Evolutionary conservation across 1,284 basidiomycete genomes (phyloP).

Genomic region (Amylostereum areolatum): DNA sequence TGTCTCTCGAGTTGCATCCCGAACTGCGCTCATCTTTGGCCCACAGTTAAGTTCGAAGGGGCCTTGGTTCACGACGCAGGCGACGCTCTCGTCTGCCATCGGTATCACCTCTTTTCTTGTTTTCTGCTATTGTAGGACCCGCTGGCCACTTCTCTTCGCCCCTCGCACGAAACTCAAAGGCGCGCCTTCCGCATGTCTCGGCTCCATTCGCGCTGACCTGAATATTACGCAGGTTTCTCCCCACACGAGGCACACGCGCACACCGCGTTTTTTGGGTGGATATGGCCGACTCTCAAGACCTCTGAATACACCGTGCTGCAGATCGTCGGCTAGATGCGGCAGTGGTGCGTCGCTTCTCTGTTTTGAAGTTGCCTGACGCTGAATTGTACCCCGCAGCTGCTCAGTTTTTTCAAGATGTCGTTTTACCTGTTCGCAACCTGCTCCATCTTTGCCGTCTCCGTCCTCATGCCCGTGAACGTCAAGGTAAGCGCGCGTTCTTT

Average conservation of each 20-base stretch:
- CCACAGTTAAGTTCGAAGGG: slow-evolving; percentile 69
- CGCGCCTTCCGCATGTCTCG: slow-evolving; percentile 22
- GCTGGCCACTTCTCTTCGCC: slow-evolving; percentile 88
- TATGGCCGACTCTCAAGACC: slow-evolving; percentile 84
- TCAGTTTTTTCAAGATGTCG: slow-evolving; percentile 93
- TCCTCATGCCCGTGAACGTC: slow-evolving; percentile 89
- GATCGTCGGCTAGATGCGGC: slow-evolving; percentile 93
- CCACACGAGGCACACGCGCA: slow-evolving; percentile 85
- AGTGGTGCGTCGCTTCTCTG: slow-evolving; percentile 50
- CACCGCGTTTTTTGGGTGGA: slow-evolving; percentile 90
- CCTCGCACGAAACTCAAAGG: slow-evolving; percentile 94
- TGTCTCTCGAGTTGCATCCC: slow-evolving; percentile 15
- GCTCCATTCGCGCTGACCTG: not conserved
- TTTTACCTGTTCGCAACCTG: slow-evolving; percentile 89
- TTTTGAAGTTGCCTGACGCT: not conserved
- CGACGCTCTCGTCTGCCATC: slow-evolving; percentile 72
- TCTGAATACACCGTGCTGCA: slow-evolving; percentile 94
- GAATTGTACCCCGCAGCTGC: slow-evolving; percentile 47
- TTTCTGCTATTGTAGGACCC: slow-evolving; percentile 83
- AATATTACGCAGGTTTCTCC: slow-evolving; percentile 63
- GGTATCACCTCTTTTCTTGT: slow-evolving; percentile 79
- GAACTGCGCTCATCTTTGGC: slow-evolving; percentile 11
- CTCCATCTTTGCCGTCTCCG: slow-evolving; percentile 70
- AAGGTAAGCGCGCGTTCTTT: slow-evolving; percentile 68
- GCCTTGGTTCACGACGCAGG: slow-evolving; percentile 91